phyloP scores from a whole-genome alignment of 1,284 basidiomycete species.

The Naganishia sp. region DNA sequence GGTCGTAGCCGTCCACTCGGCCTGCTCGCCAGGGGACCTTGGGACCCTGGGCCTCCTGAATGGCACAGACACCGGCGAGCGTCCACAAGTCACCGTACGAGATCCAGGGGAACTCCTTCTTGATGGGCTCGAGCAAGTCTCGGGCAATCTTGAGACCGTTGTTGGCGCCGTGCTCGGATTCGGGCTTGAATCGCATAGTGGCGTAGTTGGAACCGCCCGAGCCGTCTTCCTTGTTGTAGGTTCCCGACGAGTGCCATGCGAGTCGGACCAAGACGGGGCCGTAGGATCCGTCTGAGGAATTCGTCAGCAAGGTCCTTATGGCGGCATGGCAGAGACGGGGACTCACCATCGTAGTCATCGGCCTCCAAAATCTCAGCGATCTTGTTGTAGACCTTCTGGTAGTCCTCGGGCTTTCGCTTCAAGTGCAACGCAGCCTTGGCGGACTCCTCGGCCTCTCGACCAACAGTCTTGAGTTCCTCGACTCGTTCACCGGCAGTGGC shows the following conservation, averaged over 20 bases:
- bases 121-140: slow-evolving; percentile 79
- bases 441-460: slow-evolving; percentile 63
- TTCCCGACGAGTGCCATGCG: slow-evolving; percentile 90
- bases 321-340: neutral
- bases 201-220: slow-evolving; percentile 91
- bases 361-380: slow-evolving; percentile 76
- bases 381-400: slow-evolving; percentile 88
- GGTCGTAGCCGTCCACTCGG: slow-evolving; percentile 75
- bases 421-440: slow-evolving; percentile 59
- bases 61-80: slow-evolving; percentile 65
- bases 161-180: slow-evolving; percentile 83
- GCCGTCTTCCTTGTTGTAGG: slow-evolving; percentile 80
- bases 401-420: slow-evolving; percentile 62
- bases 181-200: slow-evolving; percentile 90
- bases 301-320: neutral
- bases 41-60: slow-evolving; percentile 67
- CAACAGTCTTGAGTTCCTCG: slow-evolving; percentile 59
- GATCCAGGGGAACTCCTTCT: slow-evolving; percentile 81
- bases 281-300: slow-evolving; percentile 75
- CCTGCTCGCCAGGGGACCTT: slow-evolving; percentile 86
- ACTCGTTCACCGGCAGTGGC: slow-evolving; percentile 54
- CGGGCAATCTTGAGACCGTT: slow-evolving; percentile 81
- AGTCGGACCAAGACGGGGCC: slow-evolving; percentile 89
- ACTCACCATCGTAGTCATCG: slow-evolving; percentile 77
- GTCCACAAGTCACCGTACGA: slow-evolving; percentile 94